phyloP scores from a whole-genome alignment of 192 early-diverging fungal genomes.

The Jimgerdemannia lactiflua region DNA sequence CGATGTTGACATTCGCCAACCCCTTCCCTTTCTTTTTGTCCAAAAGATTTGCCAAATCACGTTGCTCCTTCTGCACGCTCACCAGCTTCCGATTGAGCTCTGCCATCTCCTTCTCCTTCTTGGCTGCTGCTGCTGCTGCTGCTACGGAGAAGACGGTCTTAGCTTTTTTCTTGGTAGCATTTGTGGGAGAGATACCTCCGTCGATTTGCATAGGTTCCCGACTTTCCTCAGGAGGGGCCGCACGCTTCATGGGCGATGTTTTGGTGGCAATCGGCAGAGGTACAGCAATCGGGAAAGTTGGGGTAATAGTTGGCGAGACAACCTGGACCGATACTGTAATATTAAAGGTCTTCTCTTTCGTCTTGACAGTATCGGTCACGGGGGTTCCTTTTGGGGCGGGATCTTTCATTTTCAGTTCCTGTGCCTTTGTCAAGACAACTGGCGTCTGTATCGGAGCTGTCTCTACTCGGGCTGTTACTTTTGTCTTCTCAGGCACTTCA shows the following conservation, averaged over 20 bases:
- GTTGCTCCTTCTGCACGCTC: not conserved
- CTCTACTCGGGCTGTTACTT: not conserved
- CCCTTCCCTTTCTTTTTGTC: not conserved
- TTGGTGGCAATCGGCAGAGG: not conserved
- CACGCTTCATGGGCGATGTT: not conserved
- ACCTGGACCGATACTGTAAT: not conserved
- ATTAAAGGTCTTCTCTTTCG: not conserved
- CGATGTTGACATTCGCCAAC: not conserved
- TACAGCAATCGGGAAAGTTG: not conserved
- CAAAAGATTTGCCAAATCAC: not conserved
- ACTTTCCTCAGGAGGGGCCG: not conserved
- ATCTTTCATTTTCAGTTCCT: not conserved
- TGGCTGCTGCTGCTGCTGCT: not conserved
- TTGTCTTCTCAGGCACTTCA: not conserved
- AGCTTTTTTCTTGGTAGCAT: not conserved
- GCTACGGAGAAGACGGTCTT: not conserved
- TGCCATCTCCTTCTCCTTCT: not conserved
- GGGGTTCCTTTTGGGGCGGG: not conserved
- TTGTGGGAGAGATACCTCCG: not conserved
- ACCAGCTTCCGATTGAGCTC: not conserved
- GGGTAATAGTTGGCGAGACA: not conserved
- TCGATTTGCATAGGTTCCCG: not conserved
- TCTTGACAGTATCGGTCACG: not conserved
- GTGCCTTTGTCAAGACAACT: not conserved
- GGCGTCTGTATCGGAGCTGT: not conserved